phyloP scores from a whole-genome alignment of 805 yeast genomes.

The Zygotorulaspora florentina region DNA sequence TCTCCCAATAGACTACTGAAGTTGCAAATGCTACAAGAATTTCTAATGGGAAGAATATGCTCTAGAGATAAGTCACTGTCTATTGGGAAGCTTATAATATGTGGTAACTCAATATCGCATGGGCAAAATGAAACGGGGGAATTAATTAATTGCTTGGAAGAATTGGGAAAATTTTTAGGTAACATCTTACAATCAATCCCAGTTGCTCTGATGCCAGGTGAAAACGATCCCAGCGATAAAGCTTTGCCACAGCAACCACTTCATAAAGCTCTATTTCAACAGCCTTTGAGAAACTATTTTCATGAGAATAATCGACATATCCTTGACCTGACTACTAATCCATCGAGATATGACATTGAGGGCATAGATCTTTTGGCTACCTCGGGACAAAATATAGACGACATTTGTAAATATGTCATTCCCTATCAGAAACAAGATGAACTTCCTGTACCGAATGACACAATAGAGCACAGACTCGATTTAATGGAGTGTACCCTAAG shows the following conservation, averaged over 20 bases:
- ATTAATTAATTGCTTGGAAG: constrained; percentile 49
- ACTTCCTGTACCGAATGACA: constrained; percentile 19
- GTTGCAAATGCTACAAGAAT: constrained; percentile 61
- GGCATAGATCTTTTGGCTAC: constrained; percentile 62
- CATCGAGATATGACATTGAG: constrained; percentile 61
- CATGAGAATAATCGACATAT: constrained; percentile 38
- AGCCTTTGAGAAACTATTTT: constrained; percentile 40
- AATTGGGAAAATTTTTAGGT: constrained; percentile 56
- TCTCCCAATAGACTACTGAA: constrained; percentile 40
- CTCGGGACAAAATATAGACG: constrained; percentile 81
- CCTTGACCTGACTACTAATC: constrained; percentile 57
- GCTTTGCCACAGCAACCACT: constrained; percentile 87
- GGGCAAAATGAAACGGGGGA: constrained; percentile 47
- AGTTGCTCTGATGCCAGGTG: constrained; percentile 80
- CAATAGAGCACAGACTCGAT: constrained; percentile 39
- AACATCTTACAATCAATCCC: constrained; percentile 59
- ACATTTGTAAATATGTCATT: constrained; percentile 62
- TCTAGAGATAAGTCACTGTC: constrained; percentile 27
- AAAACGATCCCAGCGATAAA: constrained; percentile 75
- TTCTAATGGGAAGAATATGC: constrained; percentile 66
- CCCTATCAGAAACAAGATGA: constrained; percentile 38
- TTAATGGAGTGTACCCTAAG: constrained; percentile 62
- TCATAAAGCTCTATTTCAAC: constrained; percentile 67
- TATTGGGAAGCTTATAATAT: constrained; percentile 54
- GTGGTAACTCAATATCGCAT: constrained; percentile 62